These are phyloP conservation scores for Clitopilus hobsonii DNA, from an alignment of 768 basidiomycete genomes.

Conservation along the genomic window DNA sequence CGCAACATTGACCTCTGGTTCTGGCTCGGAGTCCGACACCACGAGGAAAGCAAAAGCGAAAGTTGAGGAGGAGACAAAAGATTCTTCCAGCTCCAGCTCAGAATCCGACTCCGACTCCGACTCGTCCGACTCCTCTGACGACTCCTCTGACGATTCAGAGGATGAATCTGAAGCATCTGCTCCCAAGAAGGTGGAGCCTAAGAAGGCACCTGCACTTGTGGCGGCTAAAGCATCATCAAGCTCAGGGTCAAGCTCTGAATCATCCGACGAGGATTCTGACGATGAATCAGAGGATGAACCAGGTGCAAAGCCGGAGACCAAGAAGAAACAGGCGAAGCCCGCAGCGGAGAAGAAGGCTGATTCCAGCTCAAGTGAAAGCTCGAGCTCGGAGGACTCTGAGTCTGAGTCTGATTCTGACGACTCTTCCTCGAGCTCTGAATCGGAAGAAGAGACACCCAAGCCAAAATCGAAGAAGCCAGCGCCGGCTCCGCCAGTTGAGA, in stretches of 20 bases:
- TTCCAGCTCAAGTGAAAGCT: not conserved
- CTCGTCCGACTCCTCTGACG: not conserved
- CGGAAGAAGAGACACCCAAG: slow-evolving; percentile 7
- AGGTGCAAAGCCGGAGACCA: not conserved
- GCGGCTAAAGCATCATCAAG: slow-evolving; percentile 5
- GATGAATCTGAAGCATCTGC: not conserved
- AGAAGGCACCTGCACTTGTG: not conserved
- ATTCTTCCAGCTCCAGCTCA: slow-evolving; percentile 23
- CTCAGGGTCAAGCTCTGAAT: slow-evolving; percentile 21
- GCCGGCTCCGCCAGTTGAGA: slow-evolving; percentile 2
- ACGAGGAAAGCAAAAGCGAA: slow-evolving; percentile 12
- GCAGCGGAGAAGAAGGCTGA: slow-evolving; percentile 5
- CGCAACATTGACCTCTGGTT: slow-evolving; percentile 8
- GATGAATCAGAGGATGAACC: not conserved
- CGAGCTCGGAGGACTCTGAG: slow-evolving; percentile 3
- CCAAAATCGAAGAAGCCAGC: not conserved
- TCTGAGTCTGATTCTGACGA: slow-evolving; percentile 4
- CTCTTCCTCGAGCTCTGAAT: slow-evolving; percentile 10
- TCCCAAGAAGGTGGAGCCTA: not conserved
- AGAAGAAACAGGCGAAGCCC: not conserved
- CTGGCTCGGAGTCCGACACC: slow-evolving; percentile 9
- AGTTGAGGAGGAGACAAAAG: slow-evolving; percentile 9
- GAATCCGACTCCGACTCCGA: slow-evolving; percentile 15
- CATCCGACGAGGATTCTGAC: slow-evolving; percentile 6
- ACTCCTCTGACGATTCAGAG: not conserved